Base-by-base conservation (phyloP, 2,329 filamentous ascomycete species). In the Alternaria burnsii region DNA sequence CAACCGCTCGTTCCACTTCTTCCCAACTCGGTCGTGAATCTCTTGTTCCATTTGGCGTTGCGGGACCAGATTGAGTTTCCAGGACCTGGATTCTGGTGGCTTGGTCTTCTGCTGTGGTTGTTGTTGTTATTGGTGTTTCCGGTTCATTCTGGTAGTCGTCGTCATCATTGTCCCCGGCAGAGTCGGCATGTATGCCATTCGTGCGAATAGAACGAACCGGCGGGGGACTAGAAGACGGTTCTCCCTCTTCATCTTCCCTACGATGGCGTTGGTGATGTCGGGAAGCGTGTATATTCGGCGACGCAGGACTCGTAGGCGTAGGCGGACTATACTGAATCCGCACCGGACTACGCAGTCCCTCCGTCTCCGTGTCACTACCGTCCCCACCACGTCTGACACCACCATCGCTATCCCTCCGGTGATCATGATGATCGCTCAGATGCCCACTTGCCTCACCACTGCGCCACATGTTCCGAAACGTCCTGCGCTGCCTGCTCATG, bases 11-110 rank as follows among this genome's bases (percentile, higher is more conserved):
- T 48, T 78, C 74, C 7, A 78, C 75, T 55, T 77, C 76, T 40
- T 77, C 76, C 76, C 76, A 79, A 18, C 71, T 76, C 0, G 76
- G 75, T 7, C 73, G 60, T 40, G 66, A 72, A 58, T 81, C 79
- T 28, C 80, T 70, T 14, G 75, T 78, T 0, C 81, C 81, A 24
- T 76, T 78, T 0, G 81, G 81, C 11, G 81, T 82, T 2, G 79
- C 78, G 26, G 81, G 80, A 0, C 80, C 78, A 30, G 80, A 82
- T 62, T 81, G 80, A 9, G 79, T 81, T 51, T 75, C 77, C 8
- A 78, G 63, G 0, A 77, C 74, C 42, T 71, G 64, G 5, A 75
- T 61, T 26, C 74, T 67, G 41, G 68, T 63, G 24, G 71, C 70
- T 59, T 75, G 67, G n/a, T 77, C 71, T 34, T 72, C 63, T 2